Conservation (phyloP, 2,329 filamentous ascomycete genomes). For the Didymellaceae sp. region DNA sequence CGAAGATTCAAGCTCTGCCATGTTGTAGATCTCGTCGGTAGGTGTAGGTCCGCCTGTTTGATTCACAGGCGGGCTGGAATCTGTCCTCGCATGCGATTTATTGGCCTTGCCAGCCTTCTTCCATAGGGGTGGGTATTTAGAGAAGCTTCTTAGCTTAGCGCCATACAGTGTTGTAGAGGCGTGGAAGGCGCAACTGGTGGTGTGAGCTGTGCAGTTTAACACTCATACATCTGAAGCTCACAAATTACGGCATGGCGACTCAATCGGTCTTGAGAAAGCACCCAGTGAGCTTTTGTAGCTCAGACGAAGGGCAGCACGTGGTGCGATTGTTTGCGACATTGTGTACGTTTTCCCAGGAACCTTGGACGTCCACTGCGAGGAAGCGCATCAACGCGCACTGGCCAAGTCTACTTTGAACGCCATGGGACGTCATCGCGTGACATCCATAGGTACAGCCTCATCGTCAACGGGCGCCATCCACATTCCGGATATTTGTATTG, state of each 20-base stretch:
- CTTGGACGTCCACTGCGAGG: slow-evolving; percentile 1
- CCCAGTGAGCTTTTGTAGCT: slow-evolving; percentile 23
- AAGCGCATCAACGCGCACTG: slow-evolving; percentile 15
- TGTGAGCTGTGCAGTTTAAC: slow-evolving; percentile 4
- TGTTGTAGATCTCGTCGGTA: slow-evolving; percentile 65
- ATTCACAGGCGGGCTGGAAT: slow-evolving; percentile 41
- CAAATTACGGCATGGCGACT: slow-evolving; percentile 32
- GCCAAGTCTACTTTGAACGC: slow-evolving; percentile 11
- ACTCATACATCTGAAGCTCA: slow-evolving; percentile 18
- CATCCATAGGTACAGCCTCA: background rate
- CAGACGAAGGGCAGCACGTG: slow-evolving; percentile 30
- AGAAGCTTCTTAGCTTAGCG: slow-evolving; percentile 46
- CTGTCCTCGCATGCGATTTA: slow-evolving; percentile 44
- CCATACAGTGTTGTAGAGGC: slow-evolving; percentile 6
- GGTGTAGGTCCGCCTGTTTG: slow-evolving; percentile 37
- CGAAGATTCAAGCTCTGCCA: slow-evolving; percentile 62
- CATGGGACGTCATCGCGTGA: slow-evolving; percentile 5
- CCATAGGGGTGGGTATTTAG: slow-evolving; percentile 48
- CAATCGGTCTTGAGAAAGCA: slow-evolving; percentile 29
- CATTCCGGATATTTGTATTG: too few relatives aligned
- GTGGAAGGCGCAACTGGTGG: slow-evolving; percentile 13
- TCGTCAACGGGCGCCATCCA: too few relatives aligned
- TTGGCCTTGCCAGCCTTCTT: slow-evolving; percentile 64
- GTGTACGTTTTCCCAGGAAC: slow-evolving; percentile 1
- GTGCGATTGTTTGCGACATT: slow-evolving; percentile 38